phyloP scores from a whole-genome alignment of 176 grass and related monocot genomes.

The Poa pratensis region DNA sequence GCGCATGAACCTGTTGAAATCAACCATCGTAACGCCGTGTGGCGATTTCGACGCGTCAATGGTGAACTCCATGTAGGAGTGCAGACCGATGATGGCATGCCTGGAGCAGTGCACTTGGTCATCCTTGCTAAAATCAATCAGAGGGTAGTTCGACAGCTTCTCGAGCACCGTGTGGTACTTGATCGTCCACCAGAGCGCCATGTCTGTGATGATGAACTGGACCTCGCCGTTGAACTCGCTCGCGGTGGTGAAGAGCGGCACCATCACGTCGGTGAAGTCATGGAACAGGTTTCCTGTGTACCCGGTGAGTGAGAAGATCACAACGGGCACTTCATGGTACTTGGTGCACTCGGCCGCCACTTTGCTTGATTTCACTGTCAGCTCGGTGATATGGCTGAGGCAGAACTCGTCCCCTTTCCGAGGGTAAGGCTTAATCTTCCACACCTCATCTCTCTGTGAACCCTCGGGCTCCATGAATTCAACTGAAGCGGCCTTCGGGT shows the following conservation, averaged over 20 bases:
- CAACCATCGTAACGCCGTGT: slow-evolving; percentile 51
- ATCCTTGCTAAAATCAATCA: slow-evolving; percentile 73
- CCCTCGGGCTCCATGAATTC: slow-evolving; percentile 39
- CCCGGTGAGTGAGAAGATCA: slow-evolving; percentile 62
- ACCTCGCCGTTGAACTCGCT: slow-evolving; percentile 69
- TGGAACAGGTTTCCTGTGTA: slow-evolving; percentile 78
- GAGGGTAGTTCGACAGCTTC: slow-evolving; percentile 62
- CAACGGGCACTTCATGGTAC: slow-evolving; percentile 55
- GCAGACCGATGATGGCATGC: slow-evolving; percentile 59
- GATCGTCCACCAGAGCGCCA: slow-evolving; percentile 61
- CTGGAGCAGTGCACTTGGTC: slow-evolving; percentile 71
- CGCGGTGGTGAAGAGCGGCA: slow-evolving; percentile 76
- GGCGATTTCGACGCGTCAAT: slow-evolving; percentile 60
- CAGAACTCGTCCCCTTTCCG: slow-evolving; percentile 70
- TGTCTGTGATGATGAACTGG: slow-evolving; percentile 55
- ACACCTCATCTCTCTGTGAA: slow-evolving; percentile 49
- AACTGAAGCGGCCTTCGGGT: slow-evolving; percentile 50
- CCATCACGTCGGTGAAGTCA: slow-evolving; percentile 74
- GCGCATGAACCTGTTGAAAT: slow-evolving; percentile 68
- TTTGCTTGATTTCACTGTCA: slow-evolving; percentile 52
- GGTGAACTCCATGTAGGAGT: slow-evolving; percentile 69
- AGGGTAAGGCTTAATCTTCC: slow-evolving; percentile 76
- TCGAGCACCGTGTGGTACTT: slow-evolving; percentile 57
- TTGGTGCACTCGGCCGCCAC: slow-evolving; percentile 57
- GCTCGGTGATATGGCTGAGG: slow-evolving; percentile 62